Percentiles rank a stretch among this genome's conserved stretches.
phyloP scores from a whole-genome alignment of 768 basidiomycete genomes.

The Epithele typhae region DNA sequence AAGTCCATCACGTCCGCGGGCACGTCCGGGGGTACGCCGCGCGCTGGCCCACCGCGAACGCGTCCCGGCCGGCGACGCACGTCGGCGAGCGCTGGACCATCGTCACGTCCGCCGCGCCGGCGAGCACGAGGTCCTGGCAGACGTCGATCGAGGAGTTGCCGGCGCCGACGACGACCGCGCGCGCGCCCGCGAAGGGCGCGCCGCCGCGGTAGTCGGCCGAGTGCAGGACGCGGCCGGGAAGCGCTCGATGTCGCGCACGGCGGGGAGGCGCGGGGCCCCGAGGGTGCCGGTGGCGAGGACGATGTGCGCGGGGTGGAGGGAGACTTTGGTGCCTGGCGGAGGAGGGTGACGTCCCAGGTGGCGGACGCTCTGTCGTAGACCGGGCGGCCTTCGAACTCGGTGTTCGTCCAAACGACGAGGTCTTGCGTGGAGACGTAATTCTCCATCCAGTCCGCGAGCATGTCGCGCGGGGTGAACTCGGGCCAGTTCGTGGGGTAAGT shows the following conservation, averaged over 20 bases:
- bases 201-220: constrained; percentile 48
- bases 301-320: constrained; percentile 44
- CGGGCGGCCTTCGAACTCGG: constrained; percentile 34
- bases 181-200: constrained; percentile 51
- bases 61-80: constrained; percentile 24
- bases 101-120: constrained; percentile 31
- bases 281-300: constrained; percentile 54
- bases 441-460: constrained; percentile 67
- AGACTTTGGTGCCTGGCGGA: constrained; percentile 33
- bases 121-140: constrained; percentile 31
- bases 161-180: constrained; percentile 65
- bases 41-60: neutral
- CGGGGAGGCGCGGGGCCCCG: constrained; percentile 42
- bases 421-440: constrained; percentile 56
- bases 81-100: constrained; percentile 40
- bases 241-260: constrained; percentile 38
- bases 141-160: constrained; percentile 38
- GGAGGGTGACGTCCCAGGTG: constrained; percentile 43
- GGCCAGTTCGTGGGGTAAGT: constrained; percentile 14
- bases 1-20: constrained; percentile 34
- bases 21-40: constrained; percentile 22
- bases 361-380: constrained; percentile 33
- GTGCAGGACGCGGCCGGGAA: constrained; percentile 53
- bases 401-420: constrained; percentile 58
- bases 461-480: constrained; percentile 38